Evolutionary conservation across 2,329 filamentous ascomycete genomes (phyloP), one percentile per base, ranked within the genome.

Genomic region (Calycina marina): DNA sequence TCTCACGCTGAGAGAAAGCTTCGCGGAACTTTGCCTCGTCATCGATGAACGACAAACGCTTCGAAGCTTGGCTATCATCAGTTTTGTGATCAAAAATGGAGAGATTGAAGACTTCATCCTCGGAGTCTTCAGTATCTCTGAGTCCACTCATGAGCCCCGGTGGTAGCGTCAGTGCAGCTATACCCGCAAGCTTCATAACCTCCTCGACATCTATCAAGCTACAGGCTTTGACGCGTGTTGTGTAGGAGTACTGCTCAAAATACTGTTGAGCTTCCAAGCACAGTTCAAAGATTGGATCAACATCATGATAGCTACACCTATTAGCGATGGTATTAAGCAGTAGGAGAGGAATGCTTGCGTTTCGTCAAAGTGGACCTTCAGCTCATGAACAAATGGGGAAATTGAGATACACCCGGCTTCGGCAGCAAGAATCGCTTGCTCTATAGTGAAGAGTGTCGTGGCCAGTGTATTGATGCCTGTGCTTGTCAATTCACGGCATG

Each of bases 381-480:
- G 54, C 41, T 77, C 71, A 45, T 77, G 76, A 17, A 77, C 67
- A 39, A 76, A 78, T 0, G 74, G 73, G 0, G 72, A 69, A 26
- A 78, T 68, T 43, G 76, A 77, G 1, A 62, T 63, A 42, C 71
- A 77, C 4, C 62, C 59, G 0, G 62, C 66, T 30, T 72, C 63
- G 1, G 60, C 65, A 0, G 73, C 72, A 1, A 75, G 54, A 2
- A 59, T 58, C 0, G 70, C 72, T 46, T 77, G 73, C 25, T 68
- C 59, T 43, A 75, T 60, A 26, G 65, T 67, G 44, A 77, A 78
- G 29, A 79, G 55, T 2, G 69, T 74, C 0, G 73, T 78, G 0
- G 69, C 70, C 3, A 77, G 55, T 0, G 72, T 76, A 1, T 59
- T 55, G n/a, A 76, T 65, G 1, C 67, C 67, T 6, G 58, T 52